Percentiles rank a stretch among this genome's conserved stretches.
Evolutionary conservation across 176 grass and related monocot species (phyloP).

Genomic region (Oryza meridionalis): DNA sequence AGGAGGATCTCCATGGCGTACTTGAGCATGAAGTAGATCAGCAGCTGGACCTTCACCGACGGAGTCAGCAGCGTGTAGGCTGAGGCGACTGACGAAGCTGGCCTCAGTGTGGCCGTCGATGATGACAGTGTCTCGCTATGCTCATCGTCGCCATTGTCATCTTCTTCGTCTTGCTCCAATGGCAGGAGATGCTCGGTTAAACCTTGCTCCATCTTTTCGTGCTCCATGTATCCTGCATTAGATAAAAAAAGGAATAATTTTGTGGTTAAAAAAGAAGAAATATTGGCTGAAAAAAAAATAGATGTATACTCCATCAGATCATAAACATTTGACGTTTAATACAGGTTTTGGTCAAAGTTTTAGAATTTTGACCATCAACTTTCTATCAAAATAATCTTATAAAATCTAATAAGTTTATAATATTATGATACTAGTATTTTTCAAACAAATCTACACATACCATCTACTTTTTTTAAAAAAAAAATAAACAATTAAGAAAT

Average conservation of each 20-base stretch:
- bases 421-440: too few species aligned
- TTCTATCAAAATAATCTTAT: too few species aligned
- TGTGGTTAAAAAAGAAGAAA: neutral
- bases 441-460: too few species aligned
- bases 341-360: too few species aligned
- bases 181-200: slow-evolving; percentile 24
- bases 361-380: too few species aligned
- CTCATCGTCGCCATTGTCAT: neutral
- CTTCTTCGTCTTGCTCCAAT: neutral
- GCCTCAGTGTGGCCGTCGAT: neutral
- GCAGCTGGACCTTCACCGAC: slow-evolving; percentile 64
- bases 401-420: too few species aligned
- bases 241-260: neutral
- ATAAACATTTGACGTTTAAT: too few species aligned
- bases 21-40: slow-evolving; percentile 68
- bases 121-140: neutral
- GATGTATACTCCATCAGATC: too few species aligned
- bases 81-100: slow-evolving; percentile 49
- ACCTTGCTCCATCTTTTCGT: slow-evolving; percentile 24
- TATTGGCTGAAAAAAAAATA: neutral
- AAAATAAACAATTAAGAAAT: too few species aligned
- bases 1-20: slow-evolving; percentile 66
- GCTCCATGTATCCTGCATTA: slow-evolving; percentile 2
- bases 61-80: slow-evolving; percentile 58
- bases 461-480: too few species aligned